Conservation (phyloP, 2,329 filamentous ascomycete genomes). For the Fusarium fracticaudum region DNA sequence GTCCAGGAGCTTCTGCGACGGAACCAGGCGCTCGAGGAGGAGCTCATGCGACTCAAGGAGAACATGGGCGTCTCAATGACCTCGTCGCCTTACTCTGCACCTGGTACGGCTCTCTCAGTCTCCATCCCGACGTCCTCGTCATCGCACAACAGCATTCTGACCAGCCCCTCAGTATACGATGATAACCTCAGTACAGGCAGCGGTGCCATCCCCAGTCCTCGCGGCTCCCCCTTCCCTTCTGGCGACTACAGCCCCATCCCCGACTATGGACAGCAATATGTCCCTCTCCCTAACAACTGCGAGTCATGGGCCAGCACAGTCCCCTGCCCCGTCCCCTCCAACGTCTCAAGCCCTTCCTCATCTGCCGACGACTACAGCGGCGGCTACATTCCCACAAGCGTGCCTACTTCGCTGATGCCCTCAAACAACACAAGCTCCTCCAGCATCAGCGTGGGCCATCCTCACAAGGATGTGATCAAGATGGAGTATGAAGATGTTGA, state of each 20-base stretch:
- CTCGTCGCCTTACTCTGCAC: constrained; percentile 53
- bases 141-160: constrained; percentile 21
- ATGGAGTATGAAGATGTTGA: constrained; percentile 53
- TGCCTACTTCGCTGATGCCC: constrained; percentile 56
- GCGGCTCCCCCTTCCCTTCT: constrained; percentile 57
- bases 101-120: constrained; percentile 46
- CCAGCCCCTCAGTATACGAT: constrained; percentile 50
- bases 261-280: constrained; percentile 53
- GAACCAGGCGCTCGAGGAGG: constrained; percentile 64
- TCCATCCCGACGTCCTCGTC: background rate
- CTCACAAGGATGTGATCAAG: constrained; percentile 52
- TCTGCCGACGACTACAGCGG: constrained; percentile 59
- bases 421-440: constrained; percentile 44
- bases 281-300: constrained; percentile 53
- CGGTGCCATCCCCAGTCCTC: constrained; percentile 54
- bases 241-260: constrained; percentile 56
- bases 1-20: constrained; percentile 61
- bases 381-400: constrained; percentile 60
- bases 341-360: constrained; percentile 62
- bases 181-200: constrained; percentile 52
- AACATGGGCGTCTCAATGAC: constrained; percentile 55
- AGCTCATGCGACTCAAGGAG: constrained; percentile 58
- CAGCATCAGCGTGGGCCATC: constrained; percentile 45
- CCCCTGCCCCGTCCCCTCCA: constrained; percentile 57
- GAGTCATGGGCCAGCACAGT: constrained; percentile 59